phyloP scores from a whole-genome alignment of 768 basidiomycete species.

The Boletus pseudopeckii region DNA sequence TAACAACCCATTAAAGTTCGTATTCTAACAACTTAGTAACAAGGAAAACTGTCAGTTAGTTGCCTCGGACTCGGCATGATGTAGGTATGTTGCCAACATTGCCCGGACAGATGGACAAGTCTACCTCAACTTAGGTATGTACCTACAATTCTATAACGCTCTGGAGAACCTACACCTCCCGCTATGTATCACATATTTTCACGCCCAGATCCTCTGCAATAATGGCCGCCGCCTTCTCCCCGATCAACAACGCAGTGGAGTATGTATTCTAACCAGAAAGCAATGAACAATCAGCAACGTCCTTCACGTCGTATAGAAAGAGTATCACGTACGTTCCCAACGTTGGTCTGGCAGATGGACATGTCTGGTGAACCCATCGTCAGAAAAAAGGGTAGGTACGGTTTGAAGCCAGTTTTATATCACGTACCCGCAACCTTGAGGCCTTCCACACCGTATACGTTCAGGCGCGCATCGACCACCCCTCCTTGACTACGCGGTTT shows the following conservation, averaged over 20 bases:
- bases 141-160: too few species aligned
- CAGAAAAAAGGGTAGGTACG: not conserved
- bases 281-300: not conserved
- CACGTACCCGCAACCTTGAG: constrained; percentile 58
- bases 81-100: too few species aligned
- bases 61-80: too few species aligned
- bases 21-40: too few species aligned
- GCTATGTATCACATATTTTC: too few species aligned
- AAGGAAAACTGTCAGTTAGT: too few species aligned
- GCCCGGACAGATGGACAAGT: too few species aligned
- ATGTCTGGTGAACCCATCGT: constrained; percentile 24
- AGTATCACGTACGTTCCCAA: constrained; percentile 18
- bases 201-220: constrained; percentile 48
- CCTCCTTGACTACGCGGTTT: constrained; percentile 56
- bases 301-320: too few species aligned
- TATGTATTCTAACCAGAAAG: constrained; percentile 36
- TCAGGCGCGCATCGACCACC: constrained; percentile 58
- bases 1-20: too few species aligned
- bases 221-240: constrained; percentile 60
- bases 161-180: not conserved
- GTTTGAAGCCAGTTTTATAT: not conserved
- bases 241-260: constrained; percentile 43
- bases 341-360: constrained; percentile 32
- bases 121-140: too few species aligned
- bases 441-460: constrained; percentile 57